Evolutionary conservation across 306 rosid genomes (phyloP), one percentile per base, ranked within the genome.

Genomic region (Quercus engelmannii): DNA sequence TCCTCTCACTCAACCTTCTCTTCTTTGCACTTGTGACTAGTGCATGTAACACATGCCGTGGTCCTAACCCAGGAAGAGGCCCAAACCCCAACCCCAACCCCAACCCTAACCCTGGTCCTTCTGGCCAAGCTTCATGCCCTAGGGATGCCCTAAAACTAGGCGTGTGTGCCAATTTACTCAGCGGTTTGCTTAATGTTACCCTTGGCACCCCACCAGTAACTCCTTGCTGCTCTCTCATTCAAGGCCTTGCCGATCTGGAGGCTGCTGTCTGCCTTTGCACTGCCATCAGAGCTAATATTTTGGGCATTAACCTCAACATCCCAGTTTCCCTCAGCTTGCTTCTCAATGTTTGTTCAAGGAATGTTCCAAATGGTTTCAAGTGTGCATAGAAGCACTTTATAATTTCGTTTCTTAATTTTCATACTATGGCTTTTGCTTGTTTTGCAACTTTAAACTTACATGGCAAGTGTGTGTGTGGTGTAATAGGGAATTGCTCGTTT

Each of bases 181-280:
- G 13, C 2, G 90, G 97, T 4, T 74, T 93, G 77, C 21, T 91
- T 19, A 88, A 91, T 77, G 2, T 82, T 14, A 84, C 83, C 21
- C 9, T 93, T 6, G 93, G 97, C 19, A 62, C 56, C 13, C 93
- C 95, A 56, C 92, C 97, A 0, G 88, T 84, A 19, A 14, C 77
- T 0, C 95, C 95, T 3, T 93, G 98, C 75, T 93, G 98, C 84
- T 2, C 78, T 35, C 89, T 93, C 30, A 21, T 93, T 13, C 25
- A 90, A 17, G 97, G 98, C 2, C 97, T 93, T 21, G 91, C 74
- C 35, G 91, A 91, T 43, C 84, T 91, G 3, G 97, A 91, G 30
- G 95, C 95, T 18, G 97, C 95, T 1, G 79, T 82, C 8, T 93
- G 98, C 79, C 93, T 93, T 17, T 93, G 97, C 88, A 93, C 97